These are phyloP conservation scores for Cryptosporidium baileyi DNA, from an alignment of 169 alveolate species.

Conservation along the genomic window DNA sequence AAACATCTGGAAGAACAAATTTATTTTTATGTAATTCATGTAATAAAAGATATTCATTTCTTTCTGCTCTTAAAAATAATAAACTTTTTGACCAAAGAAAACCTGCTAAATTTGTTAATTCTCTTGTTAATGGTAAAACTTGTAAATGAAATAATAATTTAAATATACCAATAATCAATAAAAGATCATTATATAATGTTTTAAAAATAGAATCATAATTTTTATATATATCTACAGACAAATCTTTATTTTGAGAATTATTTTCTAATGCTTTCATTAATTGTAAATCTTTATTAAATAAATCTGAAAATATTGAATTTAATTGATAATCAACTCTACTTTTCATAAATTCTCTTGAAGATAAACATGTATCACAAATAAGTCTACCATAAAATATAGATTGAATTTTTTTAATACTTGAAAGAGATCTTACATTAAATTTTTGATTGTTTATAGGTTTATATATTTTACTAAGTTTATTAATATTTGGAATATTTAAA, in stretches of 20 bases:
- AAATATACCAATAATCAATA: slow-evolving; percentile 22
- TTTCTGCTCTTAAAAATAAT: slow-evolving; percentile 90
- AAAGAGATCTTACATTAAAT: neutral
- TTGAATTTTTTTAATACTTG: slow-evolving; percentile 50
- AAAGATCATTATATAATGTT: neutral
- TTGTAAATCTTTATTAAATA: slow-evolving; percentile 15
- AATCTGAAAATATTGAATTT: slow-evolving; percentile 63
- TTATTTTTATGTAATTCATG: slow-evolving; percentile 91
- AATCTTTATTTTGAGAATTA: neutral
- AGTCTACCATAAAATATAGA: slow-evolving; percentile 73
- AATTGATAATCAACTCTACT: slow-evolving; percentile 72
- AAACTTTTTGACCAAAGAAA: slow-evolving; percentile 92
- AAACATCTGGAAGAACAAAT: slow-evolving; percentile 84
- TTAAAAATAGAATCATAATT: slow-evolving; percentile 1
- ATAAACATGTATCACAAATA: slow-evolving; percentile 75
- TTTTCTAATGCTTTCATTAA: slow-evolving; percentile 2
- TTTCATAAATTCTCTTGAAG: slow-evolving; percentile 72
- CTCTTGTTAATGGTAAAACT: slow-evolving; percentile 93
- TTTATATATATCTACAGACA: neutral
- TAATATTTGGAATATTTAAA: slow-evolving; percentile 49
- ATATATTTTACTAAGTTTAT: slow-evolving; percentile 32
- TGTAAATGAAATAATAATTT: slow-evolving; percentile 71
- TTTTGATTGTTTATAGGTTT: neutral
- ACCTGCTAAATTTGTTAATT: slow-evolving; percentile 95
- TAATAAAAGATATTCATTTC: slow-evolving; percentile 93